phyloP scores from a whole-genome alignment of 345 rosid species.

The Populus nigra region DNA sequence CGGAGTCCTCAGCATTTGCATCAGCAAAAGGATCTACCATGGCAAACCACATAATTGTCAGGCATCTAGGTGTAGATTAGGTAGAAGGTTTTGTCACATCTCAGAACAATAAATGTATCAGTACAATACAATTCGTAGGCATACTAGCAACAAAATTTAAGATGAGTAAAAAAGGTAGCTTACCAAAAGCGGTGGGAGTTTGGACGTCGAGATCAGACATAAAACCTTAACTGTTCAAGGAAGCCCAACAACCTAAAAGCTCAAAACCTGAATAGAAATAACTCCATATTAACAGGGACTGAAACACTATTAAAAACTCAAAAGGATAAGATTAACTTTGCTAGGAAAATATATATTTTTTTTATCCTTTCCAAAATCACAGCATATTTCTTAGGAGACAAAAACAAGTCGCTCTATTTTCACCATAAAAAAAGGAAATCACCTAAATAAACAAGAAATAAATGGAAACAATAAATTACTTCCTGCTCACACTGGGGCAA shows the following conservation, averaged over 20 bases:
- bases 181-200: constrained; percentile 70
- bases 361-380: not conserved
- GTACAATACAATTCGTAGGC: too few species aligned
- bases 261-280: constrained; percentile 40
- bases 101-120: not conserved
- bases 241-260: constrained; percentile 39
- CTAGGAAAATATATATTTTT: not conserved
- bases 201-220: constrained; percentile 79
- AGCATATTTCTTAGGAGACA: not conserved
- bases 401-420: not conserved
- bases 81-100: not conserved
- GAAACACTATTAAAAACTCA: not conserved
- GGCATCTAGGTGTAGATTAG: too few species aligned
- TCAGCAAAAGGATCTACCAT: constrained; percentile 29
- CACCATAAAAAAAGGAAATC: not conserved
- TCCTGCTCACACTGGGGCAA: not conserved
- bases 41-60: not conserved
- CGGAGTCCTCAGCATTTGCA: constrained; percentile 62
- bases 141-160: not conserved
- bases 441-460: too few species aligned
- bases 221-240: constrained; percentile 43
- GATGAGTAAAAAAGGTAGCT: constrained; percentile 2
- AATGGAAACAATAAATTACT: not conserved
- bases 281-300: not conserved
- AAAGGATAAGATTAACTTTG: not conserved